These are phyloP conservation scores for Fusarium sp. DNA, from an alignment of 2,329 filamentous ascomycete species.

Conservation along the genomic window DNA sequence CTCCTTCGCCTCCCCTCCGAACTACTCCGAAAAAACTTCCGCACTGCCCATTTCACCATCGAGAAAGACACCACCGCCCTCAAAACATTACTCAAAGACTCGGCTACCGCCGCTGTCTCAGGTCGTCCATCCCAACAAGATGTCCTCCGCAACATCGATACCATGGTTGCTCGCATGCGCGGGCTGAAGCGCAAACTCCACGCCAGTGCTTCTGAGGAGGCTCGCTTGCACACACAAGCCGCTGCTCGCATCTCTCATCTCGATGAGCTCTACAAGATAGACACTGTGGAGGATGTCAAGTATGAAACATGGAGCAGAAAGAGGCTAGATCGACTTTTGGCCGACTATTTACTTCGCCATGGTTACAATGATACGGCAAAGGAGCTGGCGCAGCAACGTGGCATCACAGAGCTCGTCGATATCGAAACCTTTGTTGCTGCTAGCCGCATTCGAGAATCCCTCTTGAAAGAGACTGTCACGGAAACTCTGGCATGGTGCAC, in stretches of 20 bases:
- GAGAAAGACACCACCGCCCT: conserved; percentile 77
- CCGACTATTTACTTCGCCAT: conserved; percentile 91
- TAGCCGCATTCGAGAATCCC: conserved; percentile 79
- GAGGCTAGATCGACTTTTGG: conserved; percentile 84
- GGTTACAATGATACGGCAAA: conserved; percentile 85
- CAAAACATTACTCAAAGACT: conserved; percentile 71
- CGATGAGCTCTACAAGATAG: conserved; percentile 82
- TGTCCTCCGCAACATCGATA: conserved; percentile 84
- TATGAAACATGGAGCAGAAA: conserved; percentile 92
- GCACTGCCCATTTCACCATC: conserved; percentile 81
- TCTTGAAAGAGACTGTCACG: conserved; percentile 77
- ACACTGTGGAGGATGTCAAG: conserved; percentile 87
- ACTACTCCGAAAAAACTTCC: conserved; percentile 93
- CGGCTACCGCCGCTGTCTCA: conserved; percentile 75
- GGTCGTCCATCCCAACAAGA: conserved; percentile 74
- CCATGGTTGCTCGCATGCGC: conserved; percentile 87
- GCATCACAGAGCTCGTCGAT: conserved; percentile 86
- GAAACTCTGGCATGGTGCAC: conserved; percentile 91
- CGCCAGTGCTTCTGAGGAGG: conserved; percentile 82
- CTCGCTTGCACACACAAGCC: conserved; percentile 79
- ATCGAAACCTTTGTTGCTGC: conserved; percentile 88
- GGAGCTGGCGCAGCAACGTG: conserved; percentile 79
- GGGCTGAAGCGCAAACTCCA: conserved; percentile 90
- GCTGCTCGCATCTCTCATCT: conserved; percentile 84
- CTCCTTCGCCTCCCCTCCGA: conserved; percentile 94